Percentiles rank a stretch among this genome's conserved stretches.
phyloP scores from a whole-genome alignment of 192 early-diverging fungal genomes.

The Thamnidium elegans region DNA sequence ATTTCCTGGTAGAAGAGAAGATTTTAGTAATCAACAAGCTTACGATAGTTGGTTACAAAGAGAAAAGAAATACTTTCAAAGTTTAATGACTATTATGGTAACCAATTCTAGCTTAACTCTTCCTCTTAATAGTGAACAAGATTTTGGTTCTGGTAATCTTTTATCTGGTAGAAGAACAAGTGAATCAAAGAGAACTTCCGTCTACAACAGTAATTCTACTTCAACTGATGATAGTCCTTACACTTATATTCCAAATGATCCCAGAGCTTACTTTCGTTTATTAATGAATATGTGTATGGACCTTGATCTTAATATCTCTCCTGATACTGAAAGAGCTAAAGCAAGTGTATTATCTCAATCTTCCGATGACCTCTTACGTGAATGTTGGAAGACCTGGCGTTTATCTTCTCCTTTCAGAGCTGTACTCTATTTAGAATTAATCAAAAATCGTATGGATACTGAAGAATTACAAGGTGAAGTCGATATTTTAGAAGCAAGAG shows the following conservation, averaged over 20 bases:
- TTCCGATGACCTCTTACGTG: constrained; percentile 59
- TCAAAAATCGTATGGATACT: constrained; percentile 44
- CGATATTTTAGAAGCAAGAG: constrained; percentile 35
- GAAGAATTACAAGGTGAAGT: constrained; percentile 10
- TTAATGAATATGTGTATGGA: constrained; percentile 63
- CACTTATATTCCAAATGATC: constrained; percentile 56
- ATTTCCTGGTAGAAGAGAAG: constrained; percentile 37
- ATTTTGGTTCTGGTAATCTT: constrained; percentile 19
- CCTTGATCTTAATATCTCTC: constrained; percentile 43
- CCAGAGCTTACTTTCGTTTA: constrained; percentile 55
- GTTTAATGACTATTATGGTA: constrained; percentile 37
- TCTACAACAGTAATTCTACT: background rate
- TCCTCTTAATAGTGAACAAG: constrained; percentile 16
- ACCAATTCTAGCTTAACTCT: constrained; percentile 37
- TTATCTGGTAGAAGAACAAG: constrained; percentile 5
- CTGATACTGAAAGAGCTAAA: constrained; percentile 39
- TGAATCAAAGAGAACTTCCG: background rate
- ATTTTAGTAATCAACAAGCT: constrained; percentile 46
- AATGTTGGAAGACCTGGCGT: constrained; percentile 68
- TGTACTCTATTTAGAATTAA: constrained; percentile 47
- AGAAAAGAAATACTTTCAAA: constrained; percentile 52
- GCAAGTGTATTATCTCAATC: constrained; percentile 47
- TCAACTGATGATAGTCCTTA: constrained; percentile 36
- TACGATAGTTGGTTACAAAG: constrained; percentile 55
- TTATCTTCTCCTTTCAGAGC: constrained; percentile 52